Evolutionary conservation across 2,329 filamentous ascomycete species (phyloP).

Genomic region (Diaporthe caulivora): DNA sequence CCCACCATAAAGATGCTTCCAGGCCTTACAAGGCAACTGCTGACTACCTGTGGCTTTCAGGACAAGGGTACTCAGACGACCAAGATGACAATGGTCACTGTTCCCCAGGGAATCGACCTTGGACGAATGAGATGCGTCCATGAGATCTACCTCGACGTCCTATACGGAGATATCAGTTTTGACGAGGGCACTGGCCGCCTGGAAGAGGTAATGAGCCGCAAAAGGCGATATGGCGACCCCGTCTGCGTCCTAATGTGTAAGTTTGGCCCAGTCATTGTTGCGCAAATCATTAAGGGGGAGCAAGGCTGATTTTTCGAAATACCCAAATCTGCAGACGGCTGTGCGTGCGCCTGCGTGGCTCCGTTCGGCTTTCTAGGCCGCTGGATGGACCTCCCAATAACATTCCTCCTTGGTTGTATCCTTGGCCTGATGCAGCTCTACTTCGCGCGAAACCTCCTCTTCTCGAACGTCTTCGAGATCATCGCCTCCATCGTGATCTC

Average conservation of each 20-base stretch:
- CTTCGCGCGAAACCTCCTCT: constrained; percentile 33
- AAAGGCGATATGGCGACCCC: background rate
- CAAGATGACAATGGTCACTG: constrained; percentile 7
- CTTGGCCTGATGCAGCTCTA: constrained; percentile 35
- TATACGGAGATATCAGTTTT: background rate
- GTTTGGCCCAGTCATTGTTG: background rate
- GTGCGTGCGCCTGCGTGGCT: constrained; percentile 14
- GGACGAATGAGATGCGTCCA: constrained; percentile 1
- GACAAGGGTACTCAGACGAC: background rate
- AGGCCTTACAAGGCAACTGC: background rate
- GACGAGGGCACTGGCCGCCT: background rate
- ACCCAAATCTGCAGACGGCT: background rate
- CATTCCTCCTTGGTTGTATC: constrained; percentile 34
- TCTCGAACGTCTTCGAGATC: constrained; percentile 36
- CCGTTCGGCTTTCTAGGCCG: constrained; percentile 26
- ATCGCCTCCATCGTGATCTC: constrained; percentile 34
- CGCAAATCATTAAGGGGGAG: too few species aligned
- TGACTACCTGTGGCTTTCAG: background rate
- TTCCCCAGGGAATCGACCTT: background rate
- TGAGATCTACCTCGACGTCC: background rate
- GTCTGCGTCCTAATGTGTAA: background rate
- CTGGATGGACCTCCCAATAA: constrained; percentile 36
- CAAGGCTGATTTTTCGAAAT: too few species aligned
- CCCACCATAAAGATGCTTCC: too few species aligned
- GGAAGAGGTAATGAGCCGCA: background rate